Base-by-base conservation (phyloP, 2,329 filamentous ascomycete species). In the Aureobasidium pullulans region DNA sequence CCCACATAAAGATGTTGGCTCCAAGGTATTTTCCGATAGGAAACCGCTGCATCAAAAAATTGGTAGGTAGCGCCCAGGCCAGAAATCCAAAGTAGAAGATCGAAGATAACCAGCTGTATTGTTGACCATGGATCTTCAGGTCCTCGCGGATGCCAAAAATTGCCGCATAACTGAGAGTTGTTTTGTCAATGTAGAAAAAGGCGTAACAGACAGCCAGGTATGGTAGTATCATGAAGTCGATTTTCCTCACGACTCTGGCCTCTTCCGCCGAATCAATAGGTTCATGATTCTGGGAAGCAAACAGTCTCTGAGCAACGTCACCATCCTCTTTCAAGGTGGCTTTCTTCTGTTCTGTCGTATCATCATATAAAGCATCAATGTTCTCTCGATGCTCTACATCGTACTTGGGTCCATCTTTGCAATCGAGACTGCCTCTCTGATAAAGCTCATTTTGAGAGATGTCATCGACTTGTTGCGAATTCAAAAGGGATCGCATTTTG, bases 111-210 rank as follows among this genome's bases (percentile, higher is more conserved):
- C 80, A 84, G 60, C 74, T 81, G 65, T 86, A 87, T 62, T 85
- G 73, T 0, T 78, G 76, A 1, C 82, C 82, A n/a, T 77, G 72
- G 1, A 87, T 74, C 13, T 78, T 64, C 8, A 86, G 74, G 62
- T 85, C 83, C 2, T 84, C 77, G 31, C 77, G 75, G 61, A 88
- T 81, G 1, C 83, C 83, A 60, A 87, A 86, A 52, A 87, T 83
- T 19, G 84, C 84, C 0, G 85, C 84, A 63, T 86, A 87, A 1
- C 79, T 82, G 32, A 84, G 70, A 0, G 79, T 84, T 0, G 81
- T 84, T 73, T 84, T 72, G 65, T 72, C 70, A 49, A 71, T 63
- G 63, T 71, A 71, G 64, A 71, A 72, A 63, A 72, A 71, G n/a
- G 65, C 66, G 60, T 72, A 71, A 64, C 69, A 71, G 43, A 71